phyloP scores from a whole-genome alignment of 305 asterid species.

The Fraxinus sp. region DNA sequence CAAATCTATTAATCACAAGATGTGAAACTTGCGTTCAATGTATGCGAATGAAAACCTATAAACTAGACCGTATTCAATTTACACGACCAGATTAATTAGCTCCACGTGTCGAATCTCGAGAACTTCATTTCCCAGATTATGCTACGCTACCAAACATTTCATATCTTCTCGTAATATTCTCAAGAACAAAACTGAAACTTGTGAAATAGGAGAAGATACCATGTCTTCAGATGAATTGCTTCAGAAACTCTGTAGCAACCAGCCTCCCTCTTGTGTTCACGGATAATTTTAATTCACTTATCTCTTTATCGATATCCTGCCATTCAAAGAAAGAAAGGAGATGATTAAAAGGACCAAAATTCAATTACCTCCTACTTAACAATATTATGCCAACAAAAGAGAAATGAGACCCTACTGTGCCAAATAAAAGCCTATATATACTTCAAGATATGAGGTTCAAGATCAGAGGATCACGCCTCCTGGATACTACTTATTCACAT shows the following conservation, averaged over 20 bases:
- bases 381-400: not conserved
- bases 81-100: not conserved
- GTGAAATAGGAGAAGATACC: not conserved
- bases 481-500: not conserved
- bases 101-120: not conserved
- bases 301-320: slow-evolving; percentile 98
- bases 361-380: not conserved
- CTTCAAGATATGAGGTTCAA: not conserved
- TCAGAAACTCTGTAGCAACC: slow-evolving; percentile 95
- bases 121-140: slow-evolving; percentile 18
- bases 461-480: not conserved
- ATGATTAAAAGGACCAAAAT: not conserved
- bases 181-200: not conserved
- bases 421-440: not conserved
- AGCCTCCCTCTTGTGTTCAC: slow-evolving; percentile 95
- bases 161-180: slow-evolving; percentile 13
- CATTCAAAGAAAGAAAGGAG: slow-evolving; percentile 11
- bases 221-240: slow-evolving; percentile 64
- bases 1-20: not conserved
- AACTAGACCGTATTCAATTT: not conserved
- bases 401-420: not conserved
- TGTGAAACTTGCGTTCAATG: not conserved
- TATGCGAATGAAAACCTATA: not conserved
- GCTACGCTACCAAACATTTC: slow-evolving; percentile 1
- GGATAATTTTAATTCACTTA: slow-evolving; percentile 81